Evolutionary conservation across 306 rosid genomes (phyloP).

Genomic region (Cicer cuneatum): DNA sequence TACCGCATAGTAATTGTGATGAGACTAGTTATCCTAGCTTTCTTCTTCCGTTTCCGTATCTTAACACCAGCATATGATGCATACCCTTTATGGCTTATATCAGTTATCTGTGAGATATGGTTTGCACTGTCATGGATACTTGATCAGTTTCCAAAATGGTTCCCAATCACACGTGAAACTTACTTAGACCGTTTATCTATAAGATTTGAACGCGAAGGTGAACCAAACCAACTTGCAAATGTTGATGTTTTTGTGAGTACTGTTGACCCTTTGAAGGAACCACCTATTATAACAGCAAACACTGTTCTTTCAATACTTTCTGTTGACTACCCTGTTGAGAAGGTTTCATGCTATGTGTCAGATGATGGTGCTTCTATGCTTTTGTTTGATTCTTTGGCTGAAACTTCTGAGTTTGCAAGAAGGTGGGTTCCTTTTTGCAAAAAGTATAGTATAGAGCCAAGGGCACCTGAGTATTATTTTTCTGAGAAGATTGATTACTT

Average conservation of each 20-base stretch:
- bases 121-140: constrained; percentile 94
- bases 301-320: constrained; percentile 87
- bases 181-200: constrained; percentile 73
- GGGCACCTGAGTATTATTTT: constrained; percentile 87
- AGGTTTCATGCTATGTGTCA: constrained; percentile 80
- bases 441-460: constrained; percentile 79
- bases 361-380: constrained; percentile 93
- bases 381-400: constrained; percentile 85
- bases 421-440: constrained; percentile 93
- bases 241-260: constrained; percentile 83
- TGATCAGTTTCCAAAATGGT: constrained; percentile 86
- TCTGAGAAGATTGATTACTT: constrained; percentile 79
- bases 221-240: constrained; percentile 48
- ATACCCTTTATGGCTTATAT: constrained; percentile 78
- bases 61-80: constrained; percentile 71
- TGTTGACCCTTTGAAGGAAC: constrained; percentile 94
- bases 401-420: constrained; percentile 94
- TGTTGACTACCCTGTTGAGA: constrained; percentile 89
- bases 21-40: constrained; percentile 53
- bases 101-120: constrained; percentile 90
- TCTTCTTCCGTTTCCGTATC: constrained; percentile 61
- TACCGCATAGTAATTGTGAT: constrained; percentile 55
- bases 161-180: constrained; percentile 79
- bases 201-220: constrained; percentile 74
- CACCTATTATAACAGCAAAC: constrained; percentile 90